Evolutionary conservation across 495 filamentous ascomycete species (phyloP).

Genomic region (Penicillium paxilli): DNA sequence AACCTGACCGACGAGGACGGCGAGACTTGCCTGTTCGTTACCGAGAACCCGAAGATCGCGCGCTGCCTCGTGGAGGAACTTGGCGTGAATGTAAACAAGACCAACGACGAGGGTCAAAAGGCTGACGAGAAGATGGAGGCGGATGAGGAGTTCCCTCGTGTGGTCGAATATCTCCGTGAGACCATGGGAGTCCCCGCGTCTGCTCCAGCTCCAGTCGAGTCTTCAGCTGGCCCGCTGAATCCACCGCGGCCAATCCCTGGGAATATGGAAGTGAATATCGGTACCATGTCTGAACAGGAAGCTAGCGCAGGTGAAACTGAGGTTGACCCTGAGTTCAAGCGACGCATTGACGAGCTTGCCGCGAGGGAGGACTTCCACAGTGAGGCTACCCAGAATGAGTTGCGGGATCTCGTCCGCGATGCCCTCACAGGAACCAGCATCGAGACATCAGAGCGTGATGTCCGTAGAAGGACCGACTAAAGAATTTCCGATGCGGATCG

Average conservation of each 20-base stretch:
- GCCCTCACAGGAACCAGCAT: slow-evolving; percentile 58
- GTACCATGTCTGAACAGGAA: slow-evolving; percentile 63
- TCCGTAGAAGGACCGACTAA: slow-evolving; percentile 61
- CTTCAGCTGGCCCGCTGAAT: slow-evolving; percentile 32
- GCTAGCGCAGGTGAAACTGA: slow-evolving; percentile 40
- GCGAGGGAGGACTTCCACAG: slow-evolving; percentile 70
- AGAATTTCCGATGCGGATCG: background rate
- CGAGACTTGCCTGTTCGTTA: slow-evolving; percentile 87
- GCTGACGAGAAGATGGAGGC: slow-evolving; percentile 69
- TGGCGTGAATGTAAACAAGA: slow-evolving; percentile 60
- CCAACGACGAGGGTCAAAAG: slow-evolving; percentile 65
- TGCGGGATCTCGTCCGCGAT: slow-evolving; percentile 70
- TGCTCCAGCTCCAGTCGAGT: slow-evolving; percentile 15
- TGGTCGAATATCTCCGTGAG: slow-evolving; percentile 65
- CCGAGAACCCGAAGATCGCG: slow-evolving; percentile 75
- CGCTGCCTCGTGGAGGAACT: slow-evolving; percentile 79
- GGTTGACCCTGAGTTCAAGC: slow-evolving; percentile 70
- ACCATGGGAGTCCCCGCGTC: slow-evolving; percentile 38
- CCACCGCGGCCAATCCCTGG: slow-evolving; percentile 58
- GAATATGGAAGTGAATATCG: slow-evolving; percentile 66
- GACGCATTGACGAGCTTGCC: slow-evolving; percentile 75
- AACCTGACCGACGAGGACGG: slow-evolving; percentile 84
- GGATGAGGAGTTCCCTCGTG: slow-evolving; percentile 67
- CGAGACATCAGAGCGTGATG: slow-evolving; percentile 56
- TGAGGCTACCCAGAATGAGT: slow-evolving; percentile 65